Conservation (phyloP, 1,284 basidiomycete genomes). For the Ganoderma lucidum region DNA sequence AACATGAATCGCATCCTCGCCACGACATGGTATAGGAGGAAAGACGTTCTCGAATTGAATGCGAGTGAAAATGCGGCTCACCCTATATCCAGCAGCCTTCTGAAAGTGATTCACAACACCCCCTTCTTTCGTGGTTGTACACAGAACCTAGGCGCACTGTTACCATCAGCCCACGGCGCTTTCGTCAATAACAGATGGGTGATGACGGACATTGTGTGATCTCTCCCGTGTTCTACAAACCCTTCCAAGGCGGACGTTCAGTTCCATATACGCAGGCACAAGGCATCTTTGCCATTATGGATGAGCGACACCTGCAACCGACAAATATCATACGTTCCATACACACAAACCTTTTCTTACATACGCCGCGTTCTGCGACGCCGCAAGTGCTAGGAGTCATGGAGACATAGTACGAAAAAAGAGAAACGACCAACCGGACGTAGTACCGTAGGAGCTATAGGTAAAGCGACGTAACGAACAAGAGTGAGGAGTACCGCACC, state of each 20-base stretch:
- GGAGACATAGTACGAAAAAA: conserved; percentile 15
- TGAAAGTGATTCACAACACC: not conserved
- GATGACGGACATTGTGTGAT: conserved; percentile 1
- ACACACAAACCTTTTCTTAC: conserved; percentile 13
- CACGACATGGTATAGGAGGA: not conserved
- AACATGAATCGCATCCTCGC: not conserved
- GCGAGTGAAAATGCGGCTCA: not conserved
- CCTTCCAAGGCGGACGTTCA: not conserved
- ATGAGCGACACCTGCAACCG: conserved; percentile 6
- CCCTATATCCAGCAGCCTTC: not conserved
- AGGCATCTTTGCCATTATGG: not conserved
- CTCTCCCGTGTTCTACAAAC: not conserved
- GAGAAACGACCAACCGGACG: conserved; percentile 41
- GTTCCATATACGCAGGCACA: not conserved
- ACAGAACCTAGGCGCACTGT: not conserved
- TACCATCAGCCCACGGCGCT: conserved; percentile 1
- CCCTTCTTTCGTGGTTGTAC: not conserved
- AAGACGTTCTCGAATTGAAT: not conserved
- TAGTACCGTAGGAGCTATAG: conserved; percentile 29
- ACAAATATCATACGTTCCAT: conserved; percentile 5
- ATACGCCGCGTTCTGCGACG: not conserved
- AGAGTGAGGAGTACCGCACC: conserved; percentile 35
- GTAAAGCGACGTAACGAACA: conserved; percentile 23
- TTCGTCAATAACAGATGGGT: conserved; percentile 2
- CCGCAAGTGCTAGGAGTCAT: not conserved